Percentiles rank a stretch among this genome's conserved stretches.
phyloP scores from a whole-genome alignment of 371 early-diverging fungal species.

The Apophysomyces trapeziformis region DNA sequence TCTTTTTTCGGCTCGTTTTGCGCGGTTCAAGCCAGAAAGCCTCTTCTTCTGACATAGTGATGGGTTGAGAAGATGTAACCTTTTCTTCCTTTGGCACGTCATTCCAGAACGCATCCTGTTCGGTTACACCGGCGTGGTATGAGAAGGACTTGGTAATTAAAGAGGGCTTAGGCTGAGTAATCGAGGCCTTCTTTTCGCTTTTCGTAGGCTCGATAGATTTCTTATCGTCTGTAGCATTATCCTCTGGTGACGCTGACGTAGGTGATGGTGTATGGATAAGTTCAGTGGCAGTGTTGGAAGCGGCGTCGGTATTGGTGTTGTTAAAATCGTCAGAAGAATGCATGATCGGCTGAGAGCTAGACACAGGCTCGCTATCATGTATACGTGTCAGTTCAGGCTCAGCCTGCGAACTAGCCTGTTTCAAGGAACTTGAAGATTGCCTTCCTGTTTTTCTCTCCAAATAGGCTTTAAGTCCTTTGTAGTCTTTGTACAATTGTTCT shows the following conservation, averaged over 20 bases:
- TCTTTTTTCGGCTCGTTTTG: neutral
- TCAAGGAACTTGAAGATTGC: neutral
- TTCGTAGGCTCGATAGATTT: neutral
- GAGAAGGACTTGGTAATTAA: neutral
- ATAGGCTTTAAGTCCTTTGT: neutral
- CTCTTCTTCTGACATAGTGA: conserved; percentile 3
- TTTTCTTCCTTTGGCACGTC: neutral
- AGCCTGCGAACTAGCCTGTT: neutral
- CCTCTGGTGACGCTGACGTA: neutral
- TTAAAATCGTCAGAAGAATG: neutral
- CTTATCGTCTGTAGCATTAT: neutral
- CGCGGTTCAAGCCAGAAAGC: conserved; percentile 10
- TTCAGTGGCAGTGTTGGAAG: neutral
- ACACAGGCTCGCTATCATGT: neutral
- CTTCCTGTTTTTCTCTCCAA: neutral
- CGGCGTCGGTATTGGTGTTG: too few relatives aligned
- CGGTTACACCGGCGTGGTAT: neutral
- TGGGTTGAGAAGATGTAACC: neutral
- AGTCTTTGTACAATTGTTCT: conserved; percentile 4
- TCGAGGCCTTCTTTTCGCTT: neutral
- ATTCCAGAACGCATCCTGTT: conserved; percentile 3
- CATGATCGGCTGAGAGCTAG: neutral
- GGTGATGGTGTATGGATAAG: too few relatives aligned
- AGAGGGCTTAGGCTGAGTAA: neutral
- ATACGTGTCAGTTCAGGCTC: neutral